Evolutionary conservation across 2,329 filamentous ascomycete species (phyloP).

Genomic region (Leptographium radiaticola): DNA sequence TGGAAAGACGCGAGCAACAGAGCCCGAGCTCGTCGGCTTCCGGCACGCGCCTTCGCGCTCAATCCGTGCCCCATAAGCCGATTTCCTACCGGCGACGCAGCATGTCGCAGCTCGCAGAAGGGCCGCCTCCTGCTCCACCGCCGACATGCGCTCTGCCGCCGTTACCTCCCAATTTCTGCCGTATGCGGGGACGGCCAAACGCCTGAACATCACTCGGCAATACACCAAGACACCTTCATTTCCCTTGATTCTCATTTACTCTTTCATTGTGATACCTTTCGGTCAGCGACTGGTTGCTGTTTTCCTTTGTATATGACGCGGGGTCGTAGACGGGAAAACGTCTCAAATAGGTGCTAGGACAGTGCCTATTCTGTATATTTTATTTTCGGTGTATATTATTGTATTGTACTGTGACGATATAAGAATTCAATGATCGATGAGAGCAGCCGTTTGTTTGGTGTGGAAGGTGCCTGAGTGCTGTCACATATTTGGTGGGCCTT

Average conservation of each 20-base stretch:
- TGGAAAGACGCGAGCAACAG: constrained; percentile 3
- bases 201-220: neutral
- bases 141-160: constrained; percentile 42
- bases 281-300: neutral
- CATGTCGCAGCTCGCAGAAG: constrained; percentile 36
- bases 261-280: neutral
- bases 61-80: neutral
- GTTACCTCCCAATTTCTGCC: constrained; percentile 9
- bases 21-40: constrained; percentile 4
- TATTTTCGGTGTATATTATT: neutral
- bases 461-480: too few relatives aligned
- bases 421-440: too few relatives aligned
- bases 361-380: too few relatives aligned
- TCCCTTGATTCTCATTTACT: neutral
- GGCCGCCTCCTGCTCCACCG: constrained; percentile 40
- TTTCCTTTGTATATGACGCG: neutral
- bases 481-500: neutral
- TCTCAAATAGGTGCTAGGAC: too few relatives aligned
- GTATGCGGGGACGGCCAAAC: neutral
- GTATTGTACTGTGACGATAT: neutral
- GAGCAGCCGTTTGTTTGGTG: too few relatives aligned
- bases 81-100: constrained; percentile 20
- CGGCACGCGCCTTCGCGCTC: constrained; percentile 12
- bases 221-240: neutral
- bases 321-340: neutral